phyloP scores from a whole-genome alignment of 2,329 filamentous ascomycete genomes.

The Botrytis squamosa region DNA sequence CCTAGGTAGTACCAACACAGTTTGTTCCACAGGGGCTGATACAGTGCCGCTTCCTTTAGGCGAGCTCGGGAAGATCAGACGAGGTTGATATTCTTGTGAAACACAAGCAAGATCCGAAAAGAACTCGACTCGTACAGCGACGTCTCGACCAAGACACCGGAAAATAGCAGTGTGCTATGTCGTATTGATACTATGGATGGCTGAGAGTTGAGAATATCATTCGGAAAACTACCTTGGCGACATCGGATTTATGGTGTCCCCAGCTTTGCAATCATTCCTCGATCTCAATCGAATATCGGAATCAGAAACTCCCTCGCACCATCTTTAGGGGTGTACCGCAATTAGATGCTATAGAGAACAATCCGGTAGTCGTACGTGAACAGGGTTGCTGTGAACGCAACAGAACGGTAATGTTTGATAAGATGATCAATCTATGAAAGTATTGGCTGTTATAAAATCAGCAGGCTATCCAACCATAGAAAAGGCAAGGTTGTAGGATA shows the following conservation, averaged over 20 bases:
- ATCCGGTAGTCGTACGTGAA: background rate
- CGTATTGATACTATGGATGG: background rate
- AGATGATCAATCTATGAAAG: background rate
- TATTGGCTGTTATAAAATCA: background rate
- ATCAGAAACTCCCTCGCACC: background rate
- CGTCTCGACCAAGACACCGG: background rate
- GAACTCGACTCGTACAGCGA: background rate
- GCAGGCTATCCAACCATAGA: background rate
- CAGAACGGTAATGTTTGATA: background rate
- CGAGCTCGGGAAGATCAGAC: constrained; percentile 5
- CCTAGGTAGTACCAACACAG: too few species aligned
- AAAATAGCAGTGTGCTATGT: background rate
- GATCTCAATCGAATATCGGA: background rate
- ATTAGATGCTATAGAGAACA: background rate
- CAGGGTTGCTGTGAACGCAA: background rate
- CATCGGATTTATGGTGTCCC: background rate
- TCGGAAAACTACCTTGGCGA: background rate
- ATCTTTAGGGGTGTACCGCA: background rate
- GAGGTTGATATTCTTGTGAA: background rate
- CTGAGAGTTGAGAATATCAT: background rate
- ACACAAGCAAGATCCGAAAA: background rate
- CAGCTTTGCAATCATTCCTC: background rate
- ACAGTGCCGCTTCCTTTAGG: background rate
- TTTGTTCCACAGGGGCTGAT: background rate
- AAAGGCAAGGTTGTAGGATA: background rate